These are phyloP conservation scores for Cyclotella sp. DNA, from an alignment of 108 stramenopile genomes.

Conservation along the genomic window DNA sequence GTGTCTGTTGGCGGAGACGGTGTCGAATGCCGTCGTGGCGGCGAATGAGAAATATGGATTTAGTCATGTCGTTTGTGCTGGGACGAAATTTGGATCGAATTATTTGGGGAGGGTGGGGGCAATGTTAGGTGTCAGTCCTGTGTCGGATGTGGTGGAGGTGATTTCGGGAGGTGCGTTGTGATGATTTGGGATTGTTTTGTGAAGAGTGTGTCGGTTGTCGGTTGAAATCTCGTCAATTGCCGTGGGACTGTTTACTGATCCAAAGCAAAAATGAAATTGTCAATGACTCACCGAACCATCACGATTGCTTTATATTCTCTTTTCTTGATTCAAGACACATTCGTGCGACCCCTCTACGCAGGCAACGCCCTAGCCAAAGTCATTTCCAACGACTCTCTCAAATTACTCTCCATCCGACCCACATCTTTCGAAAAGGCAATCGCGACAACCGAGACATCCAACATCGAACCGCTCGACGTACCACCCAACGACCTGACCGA, in stretches of 20 bases:
- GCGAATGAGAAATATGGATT: slow-evolving; percentile 53
- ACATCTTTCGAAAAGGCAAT: slow-evolving; percentile 98
- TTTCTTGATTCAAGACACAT: slow-evolving; percentile 70
- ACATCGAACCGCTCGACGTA: slow-evolving; percentile 68
- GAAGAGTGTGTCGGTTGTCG: background rate
- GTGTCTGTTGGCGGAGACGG: slow-evolving; percentile 64
- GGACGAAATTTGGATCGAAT: slow-evolving; percentile 92
- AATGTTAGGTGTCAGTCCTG: slow-evolving; percentile 83
- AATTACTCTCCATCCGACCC: slow-evolving; percentile 90
- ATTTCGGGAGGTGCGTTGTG: slow-evolving; percentile 73
- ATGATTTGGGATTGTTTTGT: background rate
- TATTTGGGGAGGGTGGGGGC: slow-evolving; percentile 96
- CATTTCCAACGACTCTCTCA: slow-evolving; percentile 74
- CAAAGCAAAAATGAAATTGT: background rate
- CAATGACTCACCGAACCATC: background rate
- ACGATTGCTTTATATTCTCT: background rate
- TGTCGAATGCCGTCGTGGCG: slow-evolving; percentile 65
- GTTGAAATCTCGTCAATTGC: background rate
- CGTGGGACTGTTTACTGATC: background rate
- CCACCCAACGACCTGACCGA: slow-evolving; percentile 61
- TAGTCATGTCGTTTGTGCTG: slow-evolving; percentile 81
- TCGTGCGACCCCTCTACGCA: slow-evolving; percentile 98
- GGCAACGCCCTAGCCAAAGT: slow-evolving; percentile 99
- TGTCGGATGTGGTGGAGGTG: slow-evolving; percentile 94
- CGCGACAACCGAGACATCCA: slow-evolving; percentile 53